Percentiles rank a stretch among this genome's conserved stretches.
Evolutionary conservation across 1,284 basidiomycete genomes (phyloP).

Genomic region (Microbotryum lychnidis-dioicae): DNA sequence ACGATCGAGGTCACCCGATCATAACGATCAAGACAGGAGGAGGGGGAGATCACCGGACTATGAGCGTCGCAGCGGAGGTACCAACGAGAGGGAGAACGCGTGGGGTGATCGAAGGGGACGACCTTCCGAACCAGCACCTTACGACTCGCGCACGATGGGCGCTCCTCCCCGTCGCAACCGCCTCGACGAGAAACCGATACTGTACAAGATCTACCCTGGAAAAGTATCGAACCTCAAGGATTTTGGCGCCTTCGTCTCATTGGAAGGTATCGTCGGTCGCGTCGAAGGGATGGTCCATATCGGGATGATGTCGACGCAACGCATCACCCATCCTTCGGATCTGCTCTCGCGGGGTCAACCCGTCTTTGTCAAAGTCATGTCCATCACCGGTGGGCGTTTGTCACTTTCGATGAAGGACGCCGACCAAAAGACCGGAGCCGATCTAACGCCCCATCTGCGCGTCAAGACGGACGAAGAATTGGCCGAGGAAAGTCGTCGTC

Average conservation of each 20-base stretch:
- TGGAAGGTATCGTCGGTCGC: slow-evolving; percentile 78
- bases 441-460: slow-evolving; percentile 84
- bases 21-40: slow-evolving; percentile 43
- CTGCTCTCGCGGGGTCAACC: slow-evolving; percentile 71
- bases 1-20: slow-evolving; percentile 43
- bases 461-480: slow-evolving; percentile 89
- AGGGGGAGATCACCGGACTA: slow-evolving; percentile 22
- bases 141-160: slow-evolving; percentile 4
- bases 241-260: slow-evolving; percentile 85
- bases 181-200: slow-evolving; percentile 71
- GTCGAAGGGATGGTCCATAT: slow-evolving; percentile 95
- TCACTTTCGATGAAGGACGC: slow-evolving; percentile 96
- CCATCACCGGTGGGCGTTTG: slow-evolving; percentile 68
- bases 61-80: slow-evolving; percentile 27
- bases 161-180: slow-evolving; percentile 36
- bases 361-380: slow-evolving; percentile 95
- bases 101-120: slow-evolving; percentile 37
- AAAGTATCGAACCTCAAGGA: slow-evolving; percentile 80
- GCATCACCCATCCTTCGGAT: slow-evolving; percentile 80
- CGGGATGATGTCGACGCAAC: slow-evolving; percentile 67
- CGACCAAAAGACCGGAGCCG: slow-evolving; percentile 79
- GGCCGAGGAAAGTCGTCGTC: slow-evolving; percentile 60
- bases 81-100: slow-evolving; percentile 32
- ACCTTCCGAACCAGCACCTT: slow-evolving; percentile 22
- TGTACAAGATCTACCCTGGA: slow-evolving; percentile 93